Evolutionary conservation across 2,329 filamentous ascomycete species (phyloP).

Genomic region (Aspergillus sclerotialis): DNA sequence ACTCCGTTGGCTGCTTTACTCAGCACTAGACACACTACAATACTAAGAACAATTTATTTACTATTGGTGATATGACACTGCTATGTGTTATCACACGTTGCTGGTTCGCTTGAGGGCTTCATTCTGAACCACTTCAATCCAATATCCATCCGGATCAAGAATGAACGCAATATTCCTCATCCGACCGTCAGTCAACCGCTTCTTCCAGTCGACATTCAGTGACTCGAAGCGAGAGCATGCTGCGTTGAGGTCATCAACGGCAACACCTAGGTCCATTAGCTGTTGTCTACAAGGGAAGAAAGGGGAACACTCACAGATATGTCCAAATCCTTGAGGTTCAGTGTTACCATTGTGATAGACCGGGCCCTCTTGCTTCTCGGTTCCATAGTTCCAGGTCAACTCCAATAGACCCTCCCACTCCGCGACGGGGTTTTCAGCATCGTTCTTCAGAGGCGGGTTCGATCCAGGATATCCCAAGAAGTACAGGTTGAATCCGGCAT

Average conservation of each 20-base stretch:
- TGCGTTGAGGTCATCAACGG: slow-evolving; percentile 81
- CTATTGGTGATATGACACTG: too few species aligned
- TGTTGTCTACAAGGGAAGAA: not conserved
- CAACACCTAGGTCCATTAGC: slow-evolving; percentile 49
- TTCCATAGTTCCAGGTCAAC: slow-evolving; percentile 73
- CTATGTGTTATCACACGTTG: slow-evolving; percentile 28
- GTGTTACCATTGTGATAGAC: slow-evolving; percentile 95
- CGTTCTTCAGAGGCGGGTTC: slow-evolving; percentile 46
- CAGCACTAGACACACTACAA: too few species aligned
- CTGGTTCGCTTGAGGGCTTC: slow-evolving; percentile 36
- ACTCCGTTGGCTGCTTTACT: too few species aligned
- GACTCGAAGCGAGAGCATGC: slow-evolving; percentile 83
- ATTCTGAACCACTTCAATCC: slow-evolving; percentile 71
- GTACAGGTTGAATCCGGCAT: slow-evolving; percentile 78
- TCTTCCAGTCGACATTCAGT: slow-evolving; percentile 82
- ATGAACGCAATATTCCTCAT: slow-evolving; percentile 96
- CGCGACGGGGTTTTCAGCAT: slow-evolving; percentile 51
- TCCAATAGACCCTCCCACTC: slow-evolving; percentile 79
- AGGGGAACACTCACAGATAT: slow-evolving; percentile 62
- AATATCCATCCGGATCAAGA: slow-evolving; percentile 81
- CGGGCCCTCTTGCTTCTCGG: slow-evolving; percentile 67
- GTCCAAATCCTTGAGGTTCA: slow-evolving; percentile 87
- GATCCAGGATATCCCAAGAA: slow-evolving; percentile 73
- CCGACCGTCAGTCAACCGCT: slow-evolving; percentile 78
- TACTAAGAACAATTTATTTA: too few species aligned